These are phyloP conservation scores for Cubamyces lactineus DNA, from an alignment of 768 basidiomycete genomes.

Conservation along the genomic window DNA sequence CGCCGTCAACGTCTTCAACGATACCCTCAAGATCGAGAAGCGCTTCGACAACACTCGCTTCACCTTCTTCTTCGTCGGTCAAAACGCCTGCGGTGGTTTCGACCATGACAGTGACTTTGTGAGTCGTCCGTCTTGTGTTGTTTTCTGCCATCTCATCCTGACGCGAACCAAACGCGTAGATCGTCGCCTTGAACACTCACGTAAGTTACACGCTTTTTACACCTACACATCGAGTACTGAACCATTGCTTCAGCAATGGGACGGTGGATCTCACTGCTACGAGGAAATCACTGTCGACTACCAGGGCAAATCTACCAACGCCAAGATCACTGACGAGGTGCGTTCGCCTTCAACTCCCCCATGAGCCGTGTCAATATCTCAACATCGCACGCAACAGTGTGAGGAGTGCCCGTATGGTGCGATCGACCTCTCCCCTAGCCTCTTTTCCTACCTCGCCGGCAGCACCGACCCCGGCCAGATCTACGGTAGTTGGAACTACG, in stretches of 20 bases:
- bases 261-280: conserved; percentile 53
- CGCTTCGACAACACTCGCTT: conserved; percentile 25
- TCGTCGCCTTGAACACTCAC: conserved; percentile 50
- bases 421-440: conserved; percentile 62
- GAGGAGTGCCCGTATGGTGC: conserved; percentile 61
- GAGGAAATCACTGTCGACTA: conserved; percentile 62
- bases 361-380: not conserved
- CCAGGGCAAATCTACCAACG: conserved; percentile 57
- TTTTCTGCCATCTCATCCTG: not conserved
- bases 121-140: not conserved
- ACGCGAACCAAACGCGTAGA: conserved; percentile 37
- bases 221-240: not conserved
- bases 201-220: conserved; percentile 20
- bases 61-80: conserved; percentile 23
- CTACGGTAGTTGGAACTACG: conserved; percentile 63
- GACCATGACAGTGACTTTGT: conserved; percentile 27
- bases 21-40: conserved; percentile 5
- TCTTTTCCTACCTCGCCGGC: conserved; percentile 56
- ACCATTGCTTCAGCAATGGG: conserved; percentile 53
- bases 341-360: conserved; percentile 24
- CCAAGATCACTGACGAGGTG: conserved; percentile 67
- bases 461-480: conserved; percentile 52
- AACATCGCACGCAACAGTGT: conserved; percentile 46
- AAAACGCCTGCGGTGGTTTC: conserved; percentile 25
- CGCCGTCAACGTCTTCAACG: conserved; percentile 8